A percentile compares a stretch with the other conserved stretches of the same genome.
These are phyloP conservation scores for Verticillium isaacii DNA, from an alignment of 2,329 filamentous ascomycete species.

Conservation along the genomic window DNA sequence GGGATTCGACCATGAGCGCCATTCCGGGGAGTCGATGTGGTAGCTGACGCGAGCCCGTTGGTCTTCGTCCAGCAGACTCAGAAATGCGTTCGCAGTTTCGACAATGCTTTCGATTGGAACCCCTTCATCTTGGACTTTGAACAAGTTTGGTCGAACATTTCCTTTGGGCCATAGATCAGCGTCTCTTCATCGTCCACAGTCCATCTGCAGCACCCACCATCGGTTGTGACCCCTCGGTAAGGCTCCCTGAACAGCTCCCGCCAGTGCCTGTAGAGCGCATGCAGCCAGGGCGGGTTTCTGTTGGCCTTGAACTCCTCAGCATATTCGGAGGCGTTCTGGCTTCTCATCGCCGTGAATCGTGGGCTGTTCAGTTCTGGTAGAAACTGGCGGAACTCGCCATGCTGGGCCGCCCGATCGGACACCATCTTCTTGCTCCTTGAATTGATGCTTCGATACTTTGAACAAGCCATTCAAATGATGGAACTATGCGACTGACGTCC, in stretches of 20 bases:
- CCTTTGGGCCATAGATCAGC: slow-evolving; percentile 27
- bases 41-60: slow-evolving; percentile 47
- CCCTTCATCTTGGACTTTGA: slow-evolving; percentile 57
- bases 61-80: slow-evolving; percentile 39
- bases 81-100: slow-evolving; percentile 38
- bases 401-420: neutral
- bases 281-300: slow-evolving; percentile 62
- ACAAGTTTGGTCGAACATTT: slow-evolving; percentile 47
- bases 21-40: slow-evolving; percentile 66
- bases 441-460: neutral
- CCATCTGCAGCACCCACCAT: slow-evolving; percentile 42
- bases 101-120: slow-evolving; percentile 56
- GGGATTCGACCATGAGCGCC: slow-evolving; percentile 68
- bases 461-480: neutral
- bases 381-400: slow-evolving; percentile 47
- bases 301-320: slow-evolving; percentile 54
- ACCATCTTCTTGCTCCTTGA: neutral
- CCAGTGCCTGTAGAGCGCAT: slow-evolving; percentile 57
- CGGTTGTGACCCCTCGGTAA: slow-evolving; percentile 64
- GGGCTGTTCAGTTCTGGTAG: slow-evolving; percentile 57
- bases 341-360: slow-evolving; percentile 59
- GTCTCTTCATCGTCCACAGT: slow-evolving; percentile 5
- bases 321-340: slow-evolving; percentile 59
- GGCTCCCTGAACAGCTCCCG: slow-evolving; percentile 56
- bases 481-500: neutral